phyloP scores from a whole-genome alignment of 352 stramenopile genomes.

The Phytophthora uliginosa region DNA sequence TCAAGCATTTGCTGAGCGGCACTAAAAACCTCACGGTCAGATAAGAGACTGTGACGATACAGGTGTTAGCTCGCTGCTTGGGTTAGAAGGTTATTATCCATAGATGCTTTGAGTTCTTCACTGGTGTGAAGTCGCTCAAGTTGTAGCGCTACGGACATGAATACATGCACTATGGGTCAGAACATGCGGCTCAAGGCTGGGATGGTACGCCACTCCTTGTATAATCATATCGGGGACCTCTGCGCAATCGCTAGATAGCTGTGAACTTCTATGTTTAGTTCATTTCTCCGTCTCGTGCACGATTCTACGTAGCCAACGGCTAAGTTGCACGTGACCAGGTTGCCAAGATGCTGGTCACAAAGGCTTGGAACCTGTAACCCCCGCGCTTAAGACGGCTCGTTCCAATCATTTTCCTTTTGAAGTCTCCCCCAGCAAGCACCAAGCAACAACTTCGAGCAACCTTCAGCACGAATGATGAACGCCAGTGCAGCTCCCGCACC shows the following conservation, averaged over 20 bases:
- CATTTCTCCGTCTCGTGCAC: neutral
- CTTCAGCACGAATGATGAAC: constrained; percentile 18
- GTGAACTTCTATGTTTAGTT: neutral
- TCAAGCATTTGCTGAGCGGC: constrained; percentile 60
- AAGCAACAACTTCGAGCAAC: neutral
- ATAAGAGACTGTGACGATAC: constrained; percentile 5
- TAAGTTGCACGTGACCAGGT: neutral
- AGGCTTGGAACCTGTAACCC: neutral
- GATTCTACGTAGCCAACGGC: neutral
- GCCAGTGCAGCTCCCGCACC: neutral
- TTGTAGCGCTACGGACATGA: neutral
- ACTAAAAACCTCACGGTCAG: constrained; percentile 56
- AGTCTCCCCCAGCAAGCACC: constrained; percentile 7
- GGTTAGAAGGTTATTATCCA: neutral
- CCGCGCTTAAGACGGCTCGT: neutral
- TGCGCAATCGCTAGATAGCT: too few relatives aligned
- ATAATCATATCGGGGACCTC: neutral
- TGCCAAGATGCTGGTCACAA: constrained; percentile 2
- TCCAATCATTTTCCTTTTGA: constrained; percentile 20
- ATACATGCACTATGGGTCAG: neutral
- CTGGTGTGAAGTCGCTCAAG: neutral
- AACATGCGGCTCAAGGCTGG: neutral
- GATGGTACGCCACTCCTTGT: neutral
- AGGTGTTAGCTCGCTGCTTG: neutral
- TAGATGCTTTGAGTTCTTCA: neutral